Conservation (phyloP, 305 asterid genomes). For the Fraxinus latifolia region DNA sequence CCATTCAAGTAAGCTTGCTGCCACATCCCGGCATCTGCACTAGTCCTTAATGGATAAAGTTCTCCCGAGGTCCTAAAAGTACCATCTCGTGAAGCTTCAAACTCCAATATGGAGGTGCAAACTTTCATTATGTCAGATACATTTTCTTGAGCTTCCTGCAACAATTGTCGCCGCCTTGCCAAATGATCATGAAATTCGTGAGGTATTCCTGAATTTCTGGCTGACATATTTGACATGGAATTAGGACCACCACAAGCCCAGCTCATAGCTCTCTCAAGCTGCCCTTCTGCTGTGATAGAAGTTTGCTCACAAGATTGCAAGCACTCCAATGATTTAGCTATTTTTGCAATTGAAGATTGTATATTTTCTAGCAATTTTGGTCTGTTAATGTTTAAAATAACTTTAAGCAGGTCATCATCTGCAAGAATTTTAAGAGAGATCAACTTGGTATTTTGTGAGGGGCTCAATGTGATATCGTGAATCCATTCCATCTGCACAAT, state of each 20-base stretch:
- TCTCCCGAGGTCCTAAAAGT: constrained; percentile 55
- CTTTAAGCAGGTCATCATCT: constrained; percentile 54
- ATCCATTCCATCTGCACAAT: constrained; percentile 93
- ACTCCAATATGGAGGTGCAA: constrained; percentile 81
- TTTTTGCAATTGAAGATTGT: constrained; percentile 65
- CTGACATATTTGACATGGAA: constrained; percentile 53
- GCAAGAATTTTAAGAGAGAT: constrained; percentile 55
- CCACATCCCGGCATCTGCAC: constrained; percentile 80
- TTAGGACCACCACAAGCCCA: constrained; percentile 99
- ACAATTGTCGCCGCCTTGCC: constrained; percentile 56
- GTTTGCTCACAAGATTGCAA: constrained; percentile 80
- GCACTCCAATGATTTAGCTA: constrained; percentile 76
- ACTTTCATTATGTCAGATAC: constrained; percentile 79
- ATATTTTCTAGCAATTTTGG: constrained; percentile 68
- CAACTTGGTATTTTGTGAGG: constrained; percentile 62
- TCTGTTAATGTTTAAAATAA: constrained; percentile 68
- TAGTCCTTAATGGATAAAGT: constrained; percentile 47
- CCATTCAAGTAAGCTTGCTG: constrained; percentile 76
- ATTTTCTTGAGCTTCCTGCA: constrained; percentile 77
- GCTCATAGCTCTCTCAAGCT: constrained; percentile 99
- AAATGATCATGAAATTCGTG: constrained; percentile 86
- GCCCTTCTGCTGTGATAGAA: constrained; percentile 85
- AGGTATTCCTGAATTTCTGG: constrained; percentile 83
- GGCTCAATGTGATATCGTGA: constrained; percentile 58
- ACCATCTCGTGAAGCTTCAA: constrained; percentile 96